Conservation (phyloP, 2,329 filamentous ascomycete genomes). For the Cordyceps fumosorosea region DNA sequence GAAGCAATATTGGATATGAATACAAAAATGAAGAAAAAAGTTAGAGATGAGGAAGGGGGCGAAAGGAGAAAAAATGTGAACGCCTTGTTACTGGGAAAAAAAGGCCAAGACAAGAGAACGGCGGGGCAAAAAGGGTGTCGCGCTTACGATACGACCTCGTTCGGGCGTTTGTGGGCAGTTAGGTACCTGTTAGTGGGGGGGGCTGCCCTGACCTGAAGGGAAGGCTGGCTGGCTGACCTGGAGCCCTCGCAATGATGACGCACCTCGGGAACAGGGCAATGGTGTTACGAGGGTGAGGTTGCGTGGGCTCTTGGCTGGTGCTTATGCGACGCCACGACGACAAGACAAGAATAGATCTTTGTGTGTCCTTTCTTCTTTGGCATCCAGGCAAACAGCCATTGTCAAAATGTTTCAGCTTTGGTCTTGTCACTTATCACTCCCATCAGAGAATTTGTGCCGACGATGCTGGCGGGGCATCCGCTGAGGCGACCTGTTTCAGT, state of each 20-base stretch:
- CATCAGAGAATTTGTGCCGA: too few relatives aligned
- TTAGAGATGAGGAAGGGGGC: background rate
- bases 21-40: background rate
- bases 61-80: background rate
- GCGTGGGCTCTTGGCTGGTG: background rate
- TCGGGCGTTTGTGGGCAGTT: background rate
- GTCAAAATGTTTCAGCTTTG: too few relatives aligned
- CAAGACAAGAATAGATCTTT: too few relatives aligned
- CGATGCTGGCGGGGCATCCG: too few relatives aligned
- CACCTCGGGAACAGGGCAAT: background rate
- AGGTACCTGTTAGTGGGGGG: too few relatives aligned
- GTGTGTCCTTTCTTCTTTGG: too few relatives aligned
- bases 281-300: too few relatives aligned
- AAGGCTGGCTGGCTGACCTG: too few relatives aligned
- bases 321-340: too few relatives aligned
- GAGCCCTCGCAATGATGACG: background rate
- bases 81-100: background rate
- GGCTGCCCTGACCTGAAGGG: background rate
- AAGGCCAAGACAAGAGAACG: background rate
- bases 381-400: too few relatives aligned
- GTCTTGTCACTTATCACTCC: too few relatives aligned
- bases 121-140: background rate
- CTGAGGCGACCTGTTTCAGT: too few relatives aligned
- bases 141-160: background rate
- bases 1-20: background rate